phyloP scores from a whole-genome alignment of 805 yeast species.

The Kregervanrija pseudodelftensis region DNA sequence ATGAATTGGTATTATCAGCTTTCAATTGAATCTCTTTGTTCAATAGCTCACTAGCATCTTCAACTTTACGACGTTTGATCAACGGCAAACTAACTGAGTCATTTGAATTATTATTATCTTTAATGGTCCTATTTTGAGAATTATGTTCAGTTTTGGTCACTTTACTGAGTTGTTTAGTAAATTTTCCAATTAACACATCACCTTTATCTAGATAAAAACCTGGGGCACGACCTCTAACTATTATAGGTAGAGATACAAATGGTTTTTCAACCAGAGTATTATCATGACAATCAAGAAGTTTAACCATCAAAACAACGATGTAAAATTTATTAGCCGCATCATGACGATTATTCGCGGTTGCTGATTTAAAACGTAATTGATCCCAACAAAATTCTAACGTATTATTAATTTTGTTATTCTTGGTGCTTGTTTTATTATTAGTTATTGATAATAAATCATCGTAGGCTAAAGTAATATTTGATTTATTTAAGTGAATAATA shows the following conservation, averaged over 20 bases:
- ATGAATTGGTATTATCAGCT: no score
- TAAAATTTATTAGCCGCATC: constrained; percentile 14
- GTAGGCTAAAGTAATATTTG: neutral
- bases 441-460: neutral
- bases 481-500: no score
- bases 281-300: constrained; percentile 16
- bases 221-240: constrained; percentile 49
- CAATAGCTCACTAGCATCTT: no score
- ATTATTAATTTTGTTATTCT: neutral
- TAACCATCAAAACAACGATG: constrained; percentile 16
- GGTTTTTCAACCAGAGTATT: constrained; percentile 12
- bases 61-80: no score
- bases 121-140: neutral
- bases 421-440: neutral
- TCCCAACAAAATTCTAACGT: constrained; percentile 20
- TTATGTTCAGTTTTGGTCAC: no score
- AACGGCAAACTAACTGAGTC: neutral
- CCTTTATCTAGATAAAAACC: constrained; percentile 42
- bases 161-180: no score
- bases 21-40: no score
- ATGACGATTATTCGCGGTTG: constrained; percentile 26
- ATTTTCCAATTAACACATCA: constrained; percentile 32
- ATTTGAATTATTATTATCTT: neutral
- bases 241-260: constrained; percentile 32
- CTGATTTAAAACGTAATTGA: constrained; percentile 24